Conservation (phyloP, 2,329 filamentous ascomycete genomes). For the Amauroascus niger region DNA sequence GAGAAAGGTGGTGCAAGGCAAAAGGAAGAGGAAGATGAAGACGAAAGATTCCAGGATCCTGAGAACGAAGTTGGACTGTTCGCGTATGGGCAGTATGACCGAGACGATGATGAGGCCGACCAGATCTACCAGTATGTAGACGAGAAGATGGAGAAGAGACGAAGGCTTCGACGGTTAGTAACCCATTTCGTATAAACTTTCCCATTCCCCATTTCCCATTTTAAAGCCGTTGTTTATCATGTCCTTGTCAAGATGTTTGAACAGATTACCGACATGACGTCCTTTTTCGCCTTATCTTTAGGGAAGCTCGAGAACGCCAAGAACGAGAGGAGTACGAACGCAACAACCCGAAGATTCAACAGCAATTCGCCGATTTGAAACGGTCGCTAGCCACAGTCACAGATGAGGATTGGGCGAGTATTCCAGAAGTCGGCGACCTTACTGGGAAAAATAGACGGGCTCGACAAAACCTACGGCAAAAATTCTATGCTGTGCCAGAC, state of each 20-base stretch:
- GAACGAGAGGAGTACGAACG: constrained; percentile 92
- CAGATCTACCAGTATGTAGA: constrained; percentile 92
- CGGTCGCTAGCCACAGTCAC: constrained; percentile 76
- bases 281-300: constrained; percentile 51
- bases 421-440: constrained; percentile 92
- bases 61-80: constrained; percentile 96
- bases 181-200: constrained; percentile 18
- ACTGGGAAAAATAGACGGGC: constrained; percentile 85
- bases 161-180: constrained; percentile 78
- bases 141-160: constrained; percentile 87
- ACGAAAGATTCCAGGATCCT: constrained; percentile 82
- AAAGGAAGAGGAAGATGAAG: constrained; percentile 62
- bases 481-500: constrained; percentile 94
- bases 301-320: constrained; percentile 86
- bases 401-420: constrained; percentile 91
- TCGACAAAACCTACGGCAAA: constrained; percentile 69
- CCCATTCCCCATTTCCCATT: constrained; percentile 19
- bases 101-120: constrained; percentile 96
- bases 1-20: constrained; percentile 51
- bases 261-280: constrained; percentile 65
- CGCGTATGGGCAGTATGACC: constrained; percentile 88
- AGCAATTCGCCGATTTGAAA: constrained; percentile 95
- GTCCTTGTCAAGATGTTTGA: constrained; percentile 51
- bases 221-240: constrained; percentile 55
- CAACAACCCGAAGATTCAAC: constrained; percentile 95